Evolutionary conservation across 192 early-diverging fungal genomes (phyloP).

Genomic region (Lobosporangium transversale): DNA sequence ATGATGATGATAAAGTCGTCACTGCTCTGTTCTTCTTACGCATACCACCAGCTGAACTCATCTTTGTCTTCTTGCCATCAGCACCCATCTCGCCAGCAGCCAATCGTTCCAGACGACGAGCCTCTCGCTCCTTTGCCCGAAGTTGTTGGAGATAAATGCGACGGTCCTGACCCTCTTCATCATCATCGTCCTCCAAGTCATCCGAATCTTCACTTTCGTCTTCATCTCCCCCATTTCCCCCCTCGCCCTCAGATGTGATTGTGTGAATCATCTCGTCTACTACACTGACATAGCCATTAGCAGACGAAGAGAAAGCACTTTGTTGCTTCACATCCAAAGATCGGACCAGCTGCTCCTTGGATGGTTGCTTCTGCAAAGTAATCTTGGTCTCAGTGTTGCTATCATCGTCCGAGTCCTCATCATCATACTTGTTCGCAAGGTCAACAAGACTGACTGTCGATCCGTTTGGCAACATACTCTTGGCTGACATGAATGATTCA

Average conservation of each 20-base stretch:
- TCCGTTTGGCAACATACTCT: conserved; percentile 28
- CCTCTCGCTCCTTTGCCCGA: conserved; percentile 31
- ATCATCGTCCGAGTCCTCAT: conserved; percentile 27
- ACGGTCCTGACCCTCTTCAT: conserved; percentile 52
- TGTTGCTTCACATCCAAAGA: conserved; percentile 19
- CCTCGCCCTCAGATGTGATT: background rate
- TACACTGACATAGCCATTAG: conserved; percentile 11
- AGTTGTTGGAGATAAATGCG: conserved; percentile 49
- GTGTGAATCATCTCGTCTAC: conserved; percentile 13
- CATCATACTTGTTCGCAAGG: conserved; percentile 13
- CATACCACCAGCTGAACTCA: background rate
- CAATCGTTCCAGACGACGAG: conserved; percentile 47
- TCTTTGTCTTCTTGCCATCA: conserved; percentile 6
- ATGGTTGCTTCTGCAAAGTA: background rate
- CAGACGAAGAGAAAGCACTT: background rate
- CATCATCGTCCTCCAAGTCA: conserved; percentile 46
- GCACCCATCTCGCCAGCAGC: conserved; percentile 8
- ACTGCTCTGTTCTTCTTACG: conserved; percentile 1
- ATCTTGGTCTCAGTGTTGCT: conserved; percentile 2
- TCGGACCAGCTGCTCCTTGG: conserved; percentile 5
- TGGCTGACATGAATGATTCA: conserved; percentile 51
- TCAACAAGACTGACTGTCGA: conserved; percentile 40
- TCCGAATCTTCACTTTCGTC: conserved; percentile 45
- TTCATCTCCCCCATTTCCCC: conserved; percentile 28
- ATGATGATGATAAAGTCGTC: background rate